phyloP scores from a whole-genome alignment of 768 basidiomycete species.

The Pleurotus citrinopileatus region DNA sequence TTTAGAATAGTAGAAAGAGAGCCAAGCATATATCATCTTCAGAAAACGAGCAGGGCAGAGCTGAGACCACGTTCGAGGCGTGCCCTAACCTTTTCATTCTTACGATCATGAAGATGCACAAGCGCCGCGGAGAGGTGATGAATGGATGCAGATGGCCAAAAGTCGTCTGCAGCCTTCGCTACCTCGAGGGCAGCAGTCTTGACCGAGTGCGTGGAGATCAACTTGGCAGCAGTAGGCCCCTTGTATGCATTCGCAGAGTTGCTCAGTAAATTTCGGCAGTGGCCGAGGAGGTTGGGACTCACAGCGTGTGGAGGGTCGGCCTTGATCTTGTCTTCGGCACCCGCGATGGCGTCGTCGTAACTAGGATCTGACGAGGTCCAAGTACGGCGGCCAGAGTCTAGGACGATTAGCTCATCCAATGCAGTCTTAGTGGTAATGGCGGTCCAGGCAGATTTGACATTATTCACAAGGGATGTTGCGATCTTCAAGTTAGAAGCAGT shows the following conservation, averaged over 20 bases:
- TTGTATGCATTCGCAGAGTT: neutral
- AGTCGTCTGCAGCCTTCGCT: neutral
- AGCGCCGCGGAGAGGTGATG: constrained; percentile 1
- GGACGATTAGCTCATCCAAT: neutral
- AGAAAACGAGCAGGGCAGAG: neutral
- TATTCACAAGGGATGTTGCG: neutral
- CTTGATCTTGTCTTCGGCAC: constrained; percentile 1
- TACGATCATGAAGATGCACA: neutral
- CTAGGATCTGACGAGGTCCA: neutral
- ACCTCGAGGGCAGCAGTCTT: constrained; percentile 4
- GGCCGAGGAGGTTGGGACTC: neutral
- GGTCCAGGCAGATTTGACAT: neutral
- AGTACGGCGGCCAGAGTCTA: neutral
- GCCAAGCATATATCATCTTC: neutral
- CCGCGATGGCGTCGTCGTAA: constrained; percentile 4
- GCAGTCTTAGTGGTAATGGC: neutral
- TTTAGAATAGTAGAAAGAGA: too few relatives aligned
- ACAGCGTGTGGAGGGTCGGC: neutral
- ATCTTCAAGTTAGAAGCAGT: neutral
- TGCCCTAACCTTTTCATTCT: neutral
- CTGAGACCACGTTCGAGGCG: neutral
- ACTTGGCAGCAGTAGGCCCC: neutral
- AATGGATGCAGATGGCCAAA: neutral
- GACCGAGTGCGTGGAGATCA: neutral
- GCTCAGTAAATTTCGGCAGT: neutral